Conservation (phyloP, 2,329 filamentous ascomycete species). For the Coniochaeta hoffmannii region DNA sequence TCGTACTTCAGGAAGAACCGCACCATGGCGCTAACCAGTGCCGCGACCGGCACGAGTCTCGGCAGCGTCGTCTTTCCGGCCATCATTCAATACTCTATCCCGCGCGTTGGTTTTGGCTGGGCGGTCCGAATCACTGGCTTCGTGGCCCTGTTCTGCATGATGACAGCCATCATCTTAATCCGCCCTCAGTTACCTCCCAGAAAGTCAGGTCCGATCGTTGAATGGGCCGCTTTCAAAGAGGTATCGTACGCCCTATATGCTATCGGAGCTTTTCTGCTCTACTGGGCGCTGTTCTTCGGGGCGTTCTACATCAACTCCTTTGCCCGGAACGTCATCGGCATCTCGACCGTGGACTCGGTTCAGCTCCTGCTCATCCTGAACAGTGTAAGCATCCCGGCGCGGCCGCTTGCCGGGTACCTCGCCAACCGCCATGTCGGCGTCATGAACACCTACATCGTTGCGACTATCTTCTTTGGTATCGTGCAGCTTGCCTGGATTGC, state of each 20-base stretch:
- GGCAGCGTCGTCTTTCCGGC: constrained; percentile 43
- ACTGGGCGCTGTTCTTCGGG: constrained; percentile 41
- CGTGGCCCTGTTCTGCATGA: constrained; percentile 36
- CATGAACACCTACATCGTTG: constrained; percentile 44
- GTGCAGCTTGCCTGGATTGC: constrained; percentile 46
- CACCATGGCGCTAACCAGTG: constrained; percentile 51
- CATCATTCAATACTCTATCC: constrained; percentile 32
- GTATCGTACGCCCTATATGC: constrained; percentile 29
- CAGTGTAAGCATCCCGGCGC: constrained; percentile 44
- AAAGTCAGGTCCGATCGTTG: constrained; percentile 36
- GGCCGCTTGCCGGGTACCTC: constrained; percentile 44
- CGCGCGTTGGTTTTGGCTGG: constrained; percentile 35
- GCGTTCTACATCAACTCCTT: constrained; percentile 38
- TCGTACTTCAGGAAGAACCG: constrained; percentile 56
- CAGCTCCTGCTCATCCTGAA: constrained; percentile 51
- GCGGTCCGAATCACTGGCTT: constrained; percentile 38
- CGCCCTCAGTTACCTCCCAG: constrained; percentile 34
- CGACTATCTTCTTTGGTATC: constrained; percentile 35
- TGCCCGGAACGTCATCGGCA: constrained; percentile 29
- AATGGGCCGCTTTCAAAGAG: constrained; percentile 39
- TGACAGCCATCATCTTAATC: constrained; percentile 31
- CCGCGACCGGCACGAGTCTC: constrained; percentile 50
- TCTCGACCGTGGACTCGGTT: constrained; percentile 40
- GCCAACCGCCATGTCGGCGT: constrained; percentile 45
- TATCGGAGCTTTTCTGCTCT: constrained; percentile 28